Conservation (phyloP, 768 basidiomycete species). For the Serpula lacrymans region DNA sequence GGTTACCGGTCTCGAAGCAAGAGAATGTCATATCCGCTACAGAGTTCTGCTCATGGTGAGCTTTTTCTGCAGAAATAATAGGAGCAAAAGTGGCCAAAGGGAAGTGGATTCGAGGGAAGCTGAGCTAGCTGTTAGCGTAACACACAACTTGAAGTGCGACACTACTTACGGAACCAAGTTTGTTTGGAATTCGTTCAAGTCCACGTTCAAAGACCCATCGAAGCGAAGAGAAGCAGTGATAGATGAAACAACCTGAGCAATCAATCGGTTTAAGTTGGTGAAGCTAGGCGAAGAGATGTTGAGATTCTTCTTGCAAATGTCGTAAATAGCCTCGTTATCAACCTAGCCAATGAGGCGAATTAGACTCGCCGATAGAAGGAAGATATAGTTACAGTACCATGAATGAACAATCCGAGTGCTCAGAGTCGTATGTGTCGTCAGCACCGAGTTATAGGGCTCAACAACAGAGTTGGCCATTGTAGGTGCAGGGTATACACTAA, state of each 20-base stretch:
- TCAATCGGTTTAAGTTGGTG: slow-evolving; percentile 93
- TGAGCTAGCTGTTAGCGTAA: slow-evolving; percentile 22
- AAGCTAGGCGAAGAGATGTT: slow-evolving; percentile 85
- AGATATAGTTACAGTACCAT: slow-evolving; percentile 56
- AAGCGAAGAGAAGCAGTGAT: slow-evolving; percentile 87
- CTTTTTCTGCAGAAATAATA: slow-evolving; percentile 91
- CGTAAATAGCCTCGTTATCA: slow-evolving; percentile 81
- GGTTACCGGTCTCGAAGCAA: slow-evolving; percentile 75
- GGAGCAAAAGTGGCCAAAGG: slow-evolving; percentile 96
- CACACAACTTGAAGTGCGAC: slow-evolving; percentile 1
- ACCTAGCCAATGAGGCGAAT: slow-evolving; percentile 36
- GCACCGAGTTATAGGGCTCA: slow-evolving; percentile 95
- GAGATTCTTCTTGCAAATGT: slow-evolving; percentile 86
- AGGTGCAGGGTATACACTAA: slow-evolving; percentile 94
- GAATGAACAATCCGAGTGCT: slow-evolving; percentile 99
- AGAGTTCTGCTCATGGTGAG: slow-evolving; percentile 94
- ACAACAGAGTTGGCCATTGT: slow-evolving; percentile 93
- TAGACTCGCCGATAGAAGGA: slow-evolving; percentile 4
- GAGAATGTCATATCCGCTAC: slow-evolving; percentile 98
- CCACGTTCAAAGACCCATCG: slow-evolving; percentile 62
- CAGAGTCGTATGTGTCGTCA: slow-evolving; percentile 97
- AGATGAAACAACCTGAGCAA: slow-evolving; percentile 98
- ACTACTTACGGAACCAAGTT: slow-evolving; percentile 89
- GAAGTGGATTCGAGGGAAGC: slow-evolving; percentile 99
- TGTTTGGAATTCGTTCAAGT: slow-evolving; percentile 97